Evolutionary conservation across 176 grass and related monocot species (phyloP).

Genomic region (Pontederia paniculata): DNA sequence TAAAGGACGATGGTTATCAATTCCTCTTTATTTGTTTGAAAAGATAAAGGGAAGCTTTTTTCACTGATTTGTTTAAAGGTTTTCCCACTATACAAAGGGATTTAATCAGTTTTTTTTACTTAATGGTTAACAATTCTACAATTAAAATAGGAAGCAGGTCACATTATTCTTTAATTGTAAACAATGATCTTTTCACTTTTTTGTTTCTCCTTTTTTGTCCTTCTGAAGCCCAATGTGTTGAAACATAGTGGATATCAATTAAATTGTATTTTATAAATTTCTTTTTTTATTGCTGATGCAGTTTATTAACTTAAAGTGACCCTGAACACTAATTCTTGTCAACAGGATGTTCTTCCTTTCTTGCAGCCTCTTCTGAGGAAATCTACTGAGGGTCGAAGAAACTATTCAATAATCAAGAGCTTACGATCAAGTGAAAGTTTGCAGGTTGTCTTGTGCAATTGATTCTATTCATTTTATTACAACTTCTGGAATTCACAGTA

Average conservation of each 20-base stretch:
- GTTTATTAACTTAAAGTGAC: conserved; percentile 23
- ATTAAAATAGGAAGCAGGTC: no score
- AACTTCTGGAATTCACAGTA: not conserved
- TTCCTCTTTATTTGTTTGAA: no score
- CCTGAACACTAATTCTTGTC: not conserved
- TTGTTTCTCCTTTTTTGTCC: no score
- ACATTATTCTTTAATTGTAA: no score
- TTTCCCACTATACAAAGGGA: no score
- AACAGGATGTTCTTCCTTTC: conserved; percentile 84
- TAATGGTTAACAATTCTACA: no score
- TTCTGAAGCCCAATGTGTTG: no score
- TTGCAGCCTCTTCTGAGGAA: conserved; percentile 78
- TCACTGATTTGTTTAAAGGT: no score
- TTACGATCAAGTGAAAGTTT: conserved; percentile 69
- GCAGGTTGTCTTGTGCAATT: conserved; percentile 40
- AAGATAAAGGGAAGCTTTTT: no score
- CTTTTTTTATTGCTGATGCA: not conserved
- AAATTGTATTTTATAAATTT: not conserved
- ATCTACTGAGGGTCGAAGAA: conserved; percentile 74
- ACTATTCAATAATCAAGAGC: conserved; percentile 84
- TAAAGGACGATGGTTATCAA: no score
- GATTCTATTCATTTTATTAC: not conserved
- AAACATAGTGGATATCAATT: not conserved
- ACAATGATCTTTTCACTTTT: no score
- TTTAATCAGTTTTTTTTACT: no score